Conservation (phyloP, 1,284 basidiomycete species). For the Puccinia coronata region DNA sequence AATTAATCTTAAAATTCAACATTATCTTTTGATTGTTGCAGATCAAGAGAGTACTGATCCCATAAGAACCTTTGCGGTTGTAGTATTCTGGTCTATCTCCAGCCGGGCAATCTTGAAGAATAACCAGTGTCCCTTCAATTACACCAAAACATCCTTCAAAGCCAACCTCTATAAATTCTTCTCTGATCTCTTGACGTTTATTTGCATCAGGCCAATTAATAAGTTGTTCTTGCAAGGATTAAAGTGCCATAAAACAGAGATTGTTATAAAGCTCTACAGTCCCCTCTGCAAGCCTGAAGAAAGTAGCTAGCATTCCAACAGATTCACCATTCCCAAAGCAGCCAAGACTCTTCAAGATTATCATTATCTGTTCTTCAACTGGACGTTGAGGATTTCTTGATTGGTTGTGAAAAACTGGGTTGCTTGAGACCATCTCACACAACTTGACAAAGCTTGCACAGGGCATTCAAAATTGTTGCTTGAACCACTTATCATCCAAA, state of each 20-base stretch:
- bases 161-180: neutral
- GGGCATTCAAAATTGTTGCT: neutral
- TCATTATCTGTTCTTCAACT: constrained; percentile 1
- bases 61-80: neutral
- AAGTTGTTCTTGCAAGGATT: neutral
- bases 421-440: neutral
- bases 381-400: neutral
- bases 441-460: neutral
- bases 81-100: neutral
- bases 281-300: neutral
- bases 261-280: neutral
- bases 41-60: neutral
- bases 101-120: neutral
- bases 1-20: too few species aligned
- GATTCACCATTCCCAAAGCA: constrained; percentile 2
- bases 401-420: neutral
- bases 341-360: constrained; percentile 10
- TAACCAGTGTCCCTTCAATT: neutral
- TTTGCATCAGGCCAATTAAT: neutral
- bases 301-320: neutral
- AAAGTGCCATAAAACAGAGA: neutral
- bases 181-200: neutral
- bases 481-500: neutral
- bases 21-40: neutral
- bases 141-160: neutral